Base-by-base conservation (phyloP, 148 eudicot species). In the Pouteria glomerata region DNA sequence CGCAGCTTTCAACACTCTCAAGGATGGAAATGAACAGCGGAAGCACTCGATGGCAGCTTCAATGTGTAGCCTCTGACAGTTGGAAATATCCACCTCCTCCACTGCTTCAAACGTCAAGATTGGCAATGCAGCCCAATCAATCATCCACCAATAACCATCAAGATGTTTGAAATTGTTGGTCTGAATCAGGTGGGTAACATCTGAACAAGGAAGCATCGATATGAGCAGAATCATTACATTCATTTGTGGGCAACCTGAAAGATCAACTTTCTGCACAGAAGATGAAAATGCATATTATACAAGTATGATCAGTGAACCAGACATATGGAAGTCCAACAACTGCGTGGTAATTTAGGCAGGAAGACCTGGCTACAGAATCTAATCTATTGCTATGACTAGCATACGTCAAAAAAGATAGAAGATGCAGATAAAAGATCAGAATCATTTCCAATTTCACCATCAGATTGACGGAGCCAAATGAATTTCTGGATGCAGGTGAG, bases 231-330 rank as follows among this genome's bases (percentile, higher is more conserved):
- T 63, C 18, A 45, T 65, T 35, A 76, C 63, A 39, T 73, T 86
- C 33, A 89, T 78, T 78, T 91, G 97, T 68, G 91, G 86, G 85
- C 97, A 94, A 63, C 96, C 85, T 52, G 97, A 87, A 74, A 94
- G 84, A 73, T 94, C 97, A 68, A 94, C 74, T 81, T 76, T 87
- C 98, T 94, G 86, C 87, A 88, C 47, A 47, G 47, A 55, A 56
- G 37, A 71, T 27, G 35, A 42, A 56, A 58, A 42, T 44, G 47
- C 30, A 66, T 57, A 31, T 53, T 39, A 72, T 24, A 34, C 21
- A 61, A 8, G 12, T 37, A 2, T 35, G 18, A 55, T 19, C 48
- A 69, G 44, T 39, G 12, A 56, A 53, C 2, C 19, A 5, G 48
- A 16, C 16, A 69, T 47, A 69, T 34, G 44, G 42, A 63, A 31